Evolutionary conservation across 1,284 basidiomycete species (phyloP), one percentile per base, ranked within the genome.

Genomic region (Malassezia psittaci): DNA sequence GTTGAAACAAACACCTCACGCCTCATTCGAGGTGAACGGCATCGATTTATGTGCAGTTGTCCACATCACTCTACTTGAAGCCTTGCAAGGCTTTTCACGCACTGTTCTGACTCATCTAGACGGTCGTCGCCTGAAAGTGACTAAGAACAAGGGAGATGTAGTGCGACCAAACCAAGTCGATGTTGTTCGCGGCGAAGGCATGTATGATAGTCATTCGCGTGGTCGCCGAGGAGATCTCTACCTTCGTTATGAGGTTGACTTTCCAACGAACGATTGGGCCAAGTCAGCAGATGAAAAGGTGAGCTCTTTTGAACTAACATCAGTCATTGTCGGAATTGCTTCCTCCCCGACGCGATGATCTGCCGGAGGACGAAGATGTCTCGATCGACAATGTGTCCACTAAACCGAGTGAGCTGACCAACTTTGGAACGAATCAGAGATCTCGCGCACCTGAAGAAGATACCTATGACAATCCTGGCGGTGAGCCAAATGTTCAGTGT

Each of bases 21-120:
- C 83, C 2, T 83, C 85, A 0, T 91, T 96, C 72, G 83, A 87
- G 66, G 83, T 88, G 34, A 83, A 83, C 15, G 85, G 85, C 34
- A 83, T 83, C 60, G 85, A 90, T 68, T 78, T 90, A 24, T 78
- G 88, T 36, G 83, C 86, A 1, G 83, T 81, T 34, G 83, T 88
- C 50, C 52, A 56, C 12, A 52, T 72, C 21, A 66, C 64, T 8
- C 50, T 72, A 16, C 56, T 61, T 3, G 65, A 69, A 48, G 65
- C 68, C 5, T 52, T 72, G 15, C 54, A 66, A 1, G 68, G 72
- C 32, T 66, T 70, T 51, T 64, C 66, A 24, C 52, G 70, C n/a
- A 64, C 68, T 9, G 63, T 72, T 10, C 52, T 74, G 42, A 69
- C 68, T 12, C 72, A 74, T 47, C 55, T 74, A 24, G 72, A 74